Conservation (phyloP, 805 yeast genomes). For the Teunomyces lycoperdinae region DNA sequence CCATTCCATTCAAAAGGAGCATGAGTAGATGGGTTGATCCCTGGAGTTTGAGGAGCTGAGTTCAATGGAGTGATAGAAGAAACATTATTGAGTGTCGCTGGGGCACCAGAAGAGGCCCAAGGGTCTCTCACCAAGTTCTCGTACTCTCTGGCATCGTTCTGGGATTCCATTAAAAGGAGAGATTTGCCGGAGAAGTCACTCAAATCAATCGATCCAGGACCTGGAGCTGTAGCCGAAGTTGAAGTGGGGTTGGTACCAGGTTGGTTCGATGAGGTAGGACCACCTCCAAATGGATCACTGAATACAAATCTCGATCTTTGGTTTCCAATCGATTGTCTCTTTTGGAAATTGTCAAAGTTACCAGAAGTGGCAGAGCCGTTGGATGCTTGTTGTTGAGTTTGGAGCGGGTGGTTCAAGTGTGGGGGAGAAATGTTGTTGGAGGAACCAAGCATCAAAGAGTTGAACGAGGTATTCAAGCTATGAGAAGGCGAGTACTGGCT, state of each 20-base stretch:
- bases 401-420: slow-evolving; percentile 13
- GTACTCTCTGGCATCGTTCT: slow-evolving; percentile 45
- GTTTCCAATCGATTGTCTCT: slow-evolving; percentile 53
- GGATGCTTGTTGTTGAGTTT: slow-evolving; percentile 3
- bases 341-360: slow-evolving; percentile 31
- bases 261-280: slow-evolving; percentile 4
- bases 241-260: slow-evolving; percentile 3
- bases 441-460: slow-evolving; percentile 22
- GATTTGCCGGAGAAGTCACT: slow-evolving; percentile 41
- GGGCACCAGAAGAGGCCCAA: slow-evolving; percentile 24
- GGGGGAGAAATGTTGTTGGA: slow-evolving; percentile 35
- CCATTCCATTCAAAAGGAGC: slow-evolving; percentile 35
- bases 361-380: background rate
- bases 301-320: slow-evolving; percentile 69
- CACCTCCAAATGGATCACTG: slow-evolving; percentile 52
- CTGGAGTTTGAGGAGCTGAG: slow-evolving; percentile 43
- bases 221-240: slow-evolving; percentile 6
- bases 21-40: slow-evolving; percentile 12
- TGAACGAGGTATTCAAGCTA: slow-evolving; percentile 19
- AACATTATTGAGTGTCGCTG: slow-evolving; percentile 5
- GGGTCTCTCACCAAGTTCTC: slow-evolving; percentile 49
- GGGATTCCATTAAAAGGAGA: slow-evolving; percentile 44
- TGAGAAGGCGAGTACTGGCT: slow-evolving; percentile 14
- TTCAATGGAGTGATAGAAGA: slow-evolving; percentile 10
- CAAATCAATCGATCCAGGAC: slow-evolving; percentile 28